Evolutionary conservation across 805 yeast genomes (phyloP), one percentile per base, ranked within the genome.

Genomic region (Barnettozyma sucrosica): DNA sequence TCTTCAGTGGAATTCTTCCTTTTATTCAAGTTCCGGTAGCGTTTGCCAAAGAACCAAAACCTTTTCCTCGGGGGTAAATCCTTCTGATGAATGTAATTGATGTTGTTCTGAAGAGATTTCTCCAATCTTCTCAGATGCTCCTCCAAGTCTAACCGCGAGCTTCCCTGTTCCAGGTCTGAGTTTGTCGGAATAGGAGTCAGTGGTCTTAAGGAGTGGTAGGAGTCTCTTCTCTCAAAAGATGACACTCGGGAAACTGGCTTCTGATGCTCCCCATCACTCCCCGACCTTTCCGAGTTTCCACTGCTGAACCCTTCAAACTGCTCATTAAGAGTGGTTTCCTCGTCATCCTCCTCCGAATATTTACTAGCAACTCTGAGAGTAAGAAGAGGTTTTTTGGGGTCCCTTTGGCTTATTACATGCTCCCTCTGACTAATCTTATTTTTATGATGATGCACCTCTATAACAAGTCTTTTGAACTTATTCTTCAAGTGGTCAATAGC

Each of bases 31-130:
- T 45, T 13, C 3, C 34, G 25, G 36, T 44, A 38, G 16, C 47
- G 48, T 16, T 30, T 45, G 20, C 54, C 54, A 38, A 51, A 51
- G 7, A 51, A 34, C 56, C 54, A 51, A 21, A 47, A 53, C 18
- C 45, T 41, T 25, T 38, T 45, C 16, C 45, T 47, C 34, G 49
- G 48, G 23, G 44, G 43, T 28, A 37, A 26, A 1, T 33, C 44
- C 10, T 38, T 28, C n/a, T 19, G 24, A n/a, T 47, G 52, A 41
- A 53, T 49, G 23, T 54, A 49, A 19, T 49, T 51, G 9, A 53
- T 51, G 21, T 50, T 34, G 19, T 41, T 13, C 18, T 13, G 24
- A 7, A 47, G 19, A 3, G 48, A 41, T 14, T 19, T 24, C 26
- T 48, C 51, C 24, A 49, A 33, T 5, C 44, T 26, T n/a, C 30